phyloP scores from a whole-genome alignment of 164 flowering plant genomes.

The Vitis vinifera region ASM3070453v1 NC_081821.1:15848501-15849000 shows the following conservation, averaged over 20 bases:
- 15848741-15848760: conserved; percentile 94
- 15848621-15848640: neutral
- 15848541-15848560: conserved; percentile 64
- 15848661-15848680: too few species aligned
- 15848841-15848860: too few species aligned
- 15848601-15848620: conserved; percentile 49
- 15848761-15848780: conserved; percentile 70
- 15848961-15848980: conserved; percentile 34
- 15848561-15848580: conserved; percentile 70
- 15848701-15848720: conserved; percentile 87
- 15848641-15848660: too few species aligned
- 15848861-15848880: neutral
- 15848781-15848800: conserved; percentile 71
- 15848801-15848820: conserved; percentile 78
- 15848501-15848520: conserved; percentile 68
- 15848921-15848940: conserved; percentile 33
- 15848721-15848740: conserved; percentile 71
- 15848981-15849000: conserved; percentile 2
- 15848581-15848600: conserved; percentile 73
- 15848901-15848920: conserved; percentile 50
- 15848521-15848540: conserved; percentile 70
- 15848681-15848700: too few species aligned
- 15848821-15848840: conserved; percentile 71
- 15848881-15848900: conserved; percentile 39
- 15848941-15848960: conserved; percentile 23